phyloP scores from a whole-genome alignment of 441 rosid genomes.

The Rhodomyrtus psidioides region DNA sequence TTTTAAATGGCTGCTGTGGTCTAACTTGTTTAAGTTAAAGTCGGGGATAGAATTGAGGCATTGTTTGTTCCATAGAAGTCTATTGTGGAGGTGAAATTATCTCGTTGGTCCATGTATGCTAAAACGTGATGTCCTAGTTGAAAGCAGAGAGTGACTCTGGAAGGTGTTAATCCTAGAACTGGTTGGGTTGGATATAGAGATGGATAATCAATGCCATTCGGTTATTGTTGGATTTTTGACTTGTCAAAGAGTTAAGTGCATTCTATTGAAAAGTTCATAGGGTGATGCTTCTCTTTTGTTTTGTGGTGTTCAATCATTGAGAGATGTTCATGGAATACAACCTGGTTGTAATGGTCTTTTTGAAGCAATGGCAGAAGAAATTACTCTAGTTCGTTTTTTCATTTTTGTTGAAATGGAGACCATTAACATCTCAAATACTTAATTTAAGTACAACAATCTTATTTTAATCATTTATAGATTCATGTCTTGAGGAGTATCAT shows the following conservation, averaged over 20 bases:
- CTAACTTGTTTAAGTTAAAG: neutral
- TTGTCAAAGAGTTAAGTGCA: neutral
- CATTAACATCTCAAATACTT: neutral
- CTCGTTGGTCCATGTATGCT: neutral
- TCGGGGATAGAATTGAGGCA: neutral
- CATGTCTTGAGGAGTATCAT: neutral
- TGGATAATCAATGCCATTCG: neutral
- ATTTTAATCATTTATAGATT: neutral
- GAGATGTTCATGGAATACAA: neutral
- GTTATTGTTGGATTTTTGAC: neutral
- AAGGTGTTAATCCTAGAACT: neutral
- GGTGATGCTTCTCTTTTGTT: neutral
- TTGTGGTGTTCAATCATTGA: neutral
- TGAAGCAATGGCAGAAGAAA: neutral
- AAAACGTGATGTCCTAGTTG: neutral
- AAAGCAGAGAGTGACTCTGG: neutral
- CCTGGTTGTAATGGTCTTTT: neutral
- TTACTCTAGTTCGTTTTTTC: neutral
- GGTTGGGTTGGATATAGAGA: neutral
- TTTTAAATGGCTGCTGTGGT: neutral
- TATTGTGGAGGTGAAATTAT: neutral
- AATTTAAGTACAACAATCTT: neutral
- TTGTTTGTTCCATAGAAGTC: neutral
- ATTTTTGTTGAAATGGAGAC: neutral
- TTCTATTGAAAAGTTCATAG: neutral